Base-by-base conservation (phyloP, 108 stramenopile species). In the Skeletonema tropicum region DNA sequence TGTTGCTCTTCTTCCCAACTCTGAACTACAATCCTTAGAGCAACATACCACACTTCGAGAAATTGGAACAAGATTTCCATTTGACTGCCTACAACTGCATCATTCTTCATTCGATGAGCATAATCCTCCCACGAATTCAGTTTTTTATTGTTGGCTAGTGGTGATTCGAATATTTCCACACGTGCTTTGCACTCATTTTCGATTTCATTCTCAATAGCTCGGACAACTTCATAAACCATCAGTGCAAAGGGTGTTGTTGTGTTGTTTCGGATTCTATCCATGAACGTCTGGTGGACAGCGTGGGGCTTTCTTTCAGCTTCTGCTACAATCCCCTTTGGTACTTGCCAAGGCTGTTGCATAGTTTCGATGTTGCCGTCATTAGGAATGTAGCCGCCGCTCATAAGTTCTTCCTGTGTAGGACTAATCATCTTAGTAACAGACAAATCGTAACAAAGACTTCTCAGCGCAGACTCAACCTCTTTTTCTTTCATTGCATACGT, bases 371-470 rank as follows among this genome's bases (percentile, higher is more conserved):
- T 70, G 41, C 73, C 79, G 48, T 80, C 68, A 32, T 80, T 74
- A 8, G 78, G 65, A 10, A 57, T 67, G 62, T 88, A 88, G 7
- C 88, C 88, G 21, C 82, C 80, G 6, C 39, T 31, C 13, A 58
- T 41, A 7, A 88, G 55, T 72, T 88, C 88, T 36, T 85, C 66
- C 21, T 60, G 38, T 15, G 73, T 71, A 9, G 86, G 84, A 15
- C 83, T 83, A 32, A 79, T 76, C 78, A 84, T 83, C 23, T 66
- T 79, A 19, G 71, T 66, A 5, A 87, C 61, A 42, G 42, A 57
- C 31, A 88, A 84, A 74, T 87, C 88, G 29, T 75, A 25, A 39
- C 88, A 88, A 26, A 88, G 73, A 55, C 64, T 67, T 23, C 36
- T 15, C 59, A 88, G 60, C 5, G 88, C 82, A 14, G 36, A 15